Evolutionary conservation across 495 filamentous ascomycete species (phyloP), one percentile per base, ranked within the genome.

Genomic region (Aspergillus sparsus): DNA sequence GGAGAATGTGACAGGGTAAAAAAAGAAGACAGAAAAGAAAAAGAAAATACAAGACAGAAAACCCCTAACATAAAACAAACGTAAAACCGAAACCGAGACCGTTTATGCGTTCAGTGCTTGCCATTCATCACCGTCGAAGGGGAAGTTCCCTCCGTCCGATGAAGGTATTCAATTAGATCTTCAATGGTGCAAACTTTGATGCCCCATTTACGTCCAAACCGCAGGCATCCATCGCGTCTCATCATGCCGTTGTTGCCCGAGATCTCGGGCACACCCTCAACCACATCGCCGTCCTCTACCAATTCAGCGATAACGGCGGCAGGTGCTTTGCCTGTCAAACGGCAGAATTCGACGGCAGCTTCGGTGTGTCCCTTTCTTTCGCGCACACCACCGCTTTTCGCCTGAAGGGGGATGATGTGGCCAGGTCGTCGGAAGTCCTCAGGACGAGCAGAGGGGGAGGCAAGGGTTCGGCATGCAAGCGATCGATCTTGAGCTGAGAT

Each of bases 121-220:
- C 77, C 77, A 71, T 80, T 80, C 54, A 66, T 60, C 42, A 64
- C 53, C 49, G 50, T 42, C 21, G 21, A 27, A 16, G 59, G 50
- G 36, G 55, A 51, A 16, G 49, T 21, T 4, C 70, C 72, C 63
- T 77, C 74, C 49, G 62, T 70, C 61, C 66, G 84, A 75, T 96
- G 89, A 50, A 98, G 70, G 72, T 93, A 90, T 57, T 71, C 78
- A 41, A 93, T 88, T 74, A 98, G 74, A 71, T 90, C 92, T 69
- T 92, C 93, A 75, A 98, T 98, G 7, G 94, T 98, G 73, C 93
- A 96, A 42, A 96, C 91, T 77, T 88, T 93, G 62, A 98, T 75
- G 9, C 92, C 92, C 88, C 90, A 98, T 71, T 81, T 85, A 73
- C 84, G 83, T 11, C 92, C 95, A 82, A 98, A 98, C 35, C 75